These are phyloP conservation scores for Penicillium chermesinum DNA, from an alignment of 495 filamentous ascomycete species.

Conservation along the genomic window DNA sequence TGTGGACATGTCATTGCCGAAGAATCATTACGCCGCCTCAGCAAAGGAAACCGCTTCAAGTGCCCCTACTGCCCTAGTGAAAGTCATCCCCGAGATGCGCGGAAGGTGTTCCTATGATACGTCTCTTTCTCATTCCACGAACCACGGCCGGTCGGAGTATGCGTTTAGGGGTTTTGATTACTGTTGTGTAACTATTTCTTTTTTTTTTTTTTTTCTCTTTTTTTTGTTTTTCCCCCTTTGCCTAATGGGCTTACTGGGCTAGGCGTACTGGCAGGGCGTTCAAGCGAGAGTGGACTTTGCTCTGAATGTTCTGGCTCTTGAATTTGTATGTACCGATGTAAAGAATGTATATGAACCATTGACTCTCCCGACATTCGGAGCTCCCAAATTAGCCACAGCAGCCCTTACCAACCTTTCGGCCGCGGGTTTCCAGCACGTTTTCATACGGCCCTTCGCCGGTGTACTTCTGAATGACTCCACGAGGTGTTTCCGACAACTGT, in stretches of 20 bases:
- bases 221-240: neutral
- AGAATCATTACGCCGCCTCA: constrained; percentile 70
- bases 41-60: constrained; percentile 79
- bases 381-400: too few relatives aligned
- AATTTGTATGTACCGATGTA: neutral
- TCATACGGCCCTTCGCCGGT: too few relatives aligned
- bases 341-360: neutral
- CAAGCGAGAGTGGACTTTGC: neutral
- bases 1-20: constrained; percentile 92
- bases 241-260: neutral
- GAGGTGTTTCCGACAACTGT: too few relatives aligned
- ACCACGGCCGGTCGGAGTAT: neutral
- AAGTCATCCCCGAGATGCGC: constrained; percentile 68
- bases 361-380: too few relatives aligned
- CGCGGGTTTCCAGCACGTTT: too few relatives aligned
- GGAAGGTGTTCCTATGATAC: constrained; percentile 58
- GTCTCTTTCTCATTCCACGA: neutral
- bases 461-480: too few relatives aligned
- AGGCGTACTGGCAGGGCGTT: neutral
- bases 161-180: neutral
- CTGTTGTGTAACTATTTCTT: neutral
- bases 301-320: neutral
- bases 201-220: neutral
- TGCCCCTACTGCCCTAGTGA: constrained; percentile 95
- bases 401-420: too few relatives aligned